These are phyloP conservation scores for Neurospora sp. DNA, from an alignment of 2,329 filamentous ascomycete genomes.

Conservation along the genomic window DNA sequence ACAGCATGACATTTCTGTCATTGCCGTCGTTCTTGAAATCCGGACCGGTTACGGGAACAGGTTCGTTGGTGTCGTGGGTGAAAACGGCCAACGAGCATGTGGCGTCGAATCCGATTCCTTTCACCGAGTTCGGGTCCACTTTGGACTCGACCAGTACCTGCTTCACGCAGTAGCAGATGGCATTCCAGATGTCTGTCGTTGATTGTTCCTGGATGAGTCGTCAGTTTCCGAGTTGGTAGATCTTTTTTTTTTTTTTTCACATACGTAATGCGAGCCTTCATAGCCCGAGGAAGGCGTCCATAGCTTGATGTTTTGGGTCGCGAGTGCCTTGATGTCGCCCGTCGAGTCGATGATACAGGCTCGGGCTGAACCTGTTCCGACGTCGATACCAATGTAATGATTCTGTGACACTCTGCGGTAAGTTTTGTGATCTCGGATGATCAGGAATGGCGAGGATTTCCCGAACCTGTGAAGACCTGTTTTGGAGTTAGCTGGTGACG, in stretches of 20 bases:
- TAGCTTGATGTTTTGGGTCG: conserved; percentile 66
- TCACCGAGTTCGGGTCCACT: conserved; percentile 65
- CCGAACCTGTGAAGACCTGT: neutral
- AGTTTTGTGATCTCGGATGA: neutral
- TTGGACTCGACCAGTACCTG: conserved; percentile 72
- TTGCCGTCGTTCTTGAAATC: conserved; percentile 71
- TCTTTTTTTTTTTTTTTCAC: conserved; percentile 15
- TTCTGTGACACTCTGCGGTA: conserved; percentile 27
- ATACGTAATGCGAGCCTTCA: conserved; percentile 45
- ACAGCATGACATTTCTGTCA: conserved; percentile 91
- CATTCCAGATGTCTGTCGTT: conserved; percentile 91
- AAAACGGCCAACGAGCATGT: conserved; percentile 97
- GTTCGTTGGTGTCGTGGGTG: conserved; percentile 78
- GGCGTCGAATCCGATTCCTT: conserved; percentile 92
- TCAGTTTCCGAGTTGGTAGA: neutral
- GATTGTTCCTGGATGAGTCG: conserved; percentile 68
- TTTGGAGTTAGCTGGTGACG: neutral
- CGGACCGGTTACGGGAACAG: conserved; percentile 80
- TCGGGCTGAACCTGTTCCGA: conserved; percentile 89
- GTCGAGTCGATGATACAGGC: conserved; percentile 90
- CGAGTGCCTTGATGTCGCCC: conserved; percentile 75
- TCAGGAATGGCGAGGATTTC: neutral
- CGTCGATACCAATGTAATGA: conserved; percentile 78
- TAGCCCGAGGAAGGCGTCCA: conserved; percentile 70
- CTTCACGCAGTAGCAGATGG: conserved; percentile 83